A percentile compares a stretch with the other conserved stretches of the same genome.
Evolutionary conservation across 2,329 filamentous ascomycete genomes (phyloP).

Genomic region (Penicillium sp.): DNA sequence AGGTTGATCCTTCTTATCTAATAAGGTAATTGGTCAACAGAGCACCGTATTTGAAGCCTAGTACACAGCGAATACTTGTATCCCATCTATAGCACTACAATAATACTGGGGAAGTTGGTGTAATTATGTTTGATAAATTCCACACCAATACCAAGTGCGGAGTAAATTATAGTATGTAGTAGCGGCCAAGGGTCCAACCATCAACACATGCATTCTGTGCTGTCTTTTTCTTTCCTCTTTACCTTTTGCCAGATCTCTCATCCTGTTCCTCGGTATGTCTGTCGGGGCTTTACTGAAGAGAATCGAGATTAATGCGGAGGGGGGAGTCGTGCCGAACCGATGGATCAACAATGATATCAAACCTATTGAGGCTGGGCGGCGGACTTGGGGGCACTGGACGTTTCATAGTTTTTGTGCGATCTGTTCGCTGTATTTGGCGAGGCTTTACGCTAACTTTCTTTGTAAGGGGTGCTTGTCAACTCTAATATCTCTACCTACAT

Average conservation of each 20-base stretch:
- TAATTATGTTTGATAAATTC: neutral
- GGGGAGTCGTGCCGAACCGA: constrained; percentile 14
- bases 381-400: constrained; percentile 46
- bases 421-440: neutral
- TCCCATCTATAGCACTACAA: no score
- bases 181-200: neutral
- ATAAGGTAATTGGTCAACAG: neutral
- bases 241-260: neutral
- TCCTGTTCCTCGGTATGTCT: neutral
- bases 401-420: constrained; percentile 48
- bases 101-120: no score
- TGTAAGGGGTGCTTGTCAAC: constrained; percentile 49
- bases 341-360: constrained; percentile 54
- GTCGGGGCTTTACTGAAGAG: neutral
- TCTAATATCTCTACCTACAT: constrained; percentile 38
- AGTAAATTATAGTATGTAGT: neutral
- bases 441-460: neutral
- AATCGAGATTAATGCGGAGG: neutral
- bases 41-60: neutral
- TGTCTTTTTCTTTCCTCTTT: neutral
- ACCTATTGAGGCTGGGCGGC: constrained; percentile 45
- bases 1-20: neutral
- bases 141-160: neutral
- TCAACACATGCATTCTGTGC: neutral
- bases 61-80: neutral